These are phyloP conservation scores for Cyclocybe cylindracea DNA, from an alignment of 768 basidiomycete species.

Conservation along the genomic window DNA sequence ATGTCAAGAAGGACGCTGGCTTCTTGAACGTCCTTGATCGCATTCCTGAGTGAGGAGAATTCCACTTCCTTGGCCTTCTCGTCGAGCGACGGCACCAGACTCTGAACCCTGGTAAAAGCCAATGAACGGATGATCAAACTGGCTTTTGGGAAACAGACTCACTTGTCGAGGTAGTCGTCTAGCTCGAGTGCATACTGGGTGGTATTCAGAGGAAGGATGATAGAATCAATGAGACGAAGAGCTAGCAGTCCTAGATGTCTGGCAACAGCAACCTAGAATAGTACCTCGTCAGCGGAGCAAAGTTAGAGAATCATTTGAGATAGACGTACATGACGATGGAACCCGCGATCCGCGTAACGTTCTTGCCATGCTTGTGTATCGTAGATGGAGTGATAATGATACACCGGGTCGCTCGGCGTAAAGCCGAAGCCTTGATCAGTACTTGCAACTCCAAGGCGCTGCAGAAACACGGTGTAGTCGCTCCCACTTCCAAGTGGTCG, in stretches of 20 bases:
- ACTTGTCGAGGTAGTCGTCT: slow-evolving; percentile 63
- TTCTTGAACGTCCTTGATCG: slow-evolving; percentile 46
- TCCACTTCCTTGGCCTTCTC: slow-evolving; percentile 23
- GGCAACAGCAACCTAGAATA: slow-evolving; percentile 59
- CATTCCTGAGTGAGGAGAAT: slow-evolving; percentile 45
- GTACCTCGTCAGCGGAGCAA: not conserved
- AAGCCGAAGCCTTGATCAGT: slow-evolving; percentile 41
- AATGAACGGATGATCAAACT: not conserved
- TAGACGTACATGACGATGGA: slow-evolving; percentile 64
- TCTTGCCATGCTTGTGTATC: slow-evolving; percentile 76
- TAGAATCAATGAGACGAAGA: slow-evolving; percentile 62
- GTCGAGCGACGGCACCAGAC: slow-evolving; percentile 32
- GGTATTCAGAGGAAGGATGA: slow-evolving; percentile 73
- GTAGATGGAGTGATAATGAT: slow-evolving; percentile 80
- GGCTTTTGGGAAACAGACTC: slow-evolving; percentile 16
- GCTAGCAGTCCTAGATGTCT: slow-evolving; percentile 64
- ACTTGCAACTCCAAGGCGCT: slow-evolving; percentile 60
- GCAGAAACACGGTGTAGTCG: slow-evolving; percentile 92
- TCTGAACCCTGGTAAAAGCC: slow-evolving; percentile 46
- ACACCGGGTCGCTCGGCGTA: slow-evolving; percentile 57
- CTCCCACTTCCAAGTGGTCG: slow-evolving; percentile 79
- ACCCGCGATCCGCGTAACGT: slow-evolving; percentile 74
- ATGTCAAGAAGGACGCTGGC: slow-evolving; percentile 58
- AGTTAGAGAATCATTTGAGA: not conserved
- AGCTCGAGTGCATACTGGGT: slow-evolving; percentile 75